Conservation (phyloP, 2,329 filamentous ascomycete genomes). For the Stylonectria norvegica region DNA sequence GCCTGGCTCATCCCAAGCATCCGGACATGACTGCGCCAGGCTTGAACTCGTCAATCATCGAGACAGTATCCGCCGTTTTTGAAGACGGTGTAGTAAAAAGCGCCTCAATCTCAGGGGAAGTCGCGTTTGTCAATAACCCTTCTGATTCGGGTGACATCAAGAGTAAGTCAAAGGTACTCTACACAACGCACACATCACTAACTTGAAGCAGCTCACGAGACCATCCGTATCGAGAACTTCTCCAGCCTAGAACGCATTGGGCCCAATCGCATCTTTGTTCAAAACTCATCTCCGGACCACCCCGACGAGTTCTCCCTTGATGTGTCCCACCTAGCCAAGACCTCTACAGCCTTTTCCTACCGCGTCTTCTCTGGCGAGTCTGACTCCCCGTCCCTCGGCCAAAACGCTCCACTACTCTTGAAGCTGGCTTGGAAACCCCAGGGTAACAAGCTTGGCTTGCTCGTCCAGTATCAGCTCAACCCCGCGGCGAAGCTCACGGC, state of each 20-base stretch:
- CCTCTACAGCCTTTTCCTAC: constrained; percentile 87
- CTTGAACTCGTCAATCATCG: constrained; percentile 83
- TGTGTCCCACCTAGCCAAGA: constrained; percentile 66
- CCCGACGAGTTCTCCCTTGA: constrained; percentile 79
- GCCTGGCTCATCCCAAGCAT: constrained; percentile 68
- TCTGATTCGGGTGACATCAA: constrained; percentile 42
- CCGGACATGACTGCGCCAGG: constrained; percentile 77
- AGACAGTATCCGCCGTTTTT: constrained; percentile 84
- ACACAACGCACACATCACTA: background rate
- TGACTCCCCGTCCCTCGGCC: constrained; percentile 41
- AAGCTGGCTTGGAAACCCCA: constrained; percentile 79
- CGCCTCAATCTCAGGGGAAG: constrained; percentile 77
- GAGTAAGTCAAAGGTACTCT: constrained; percentile 41
- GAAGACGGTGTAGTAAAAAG: constrained; percentile 68
- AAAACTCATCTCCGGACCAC: constrained; percentile 59
- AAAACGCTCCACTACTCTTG: constrained; percentile 69
- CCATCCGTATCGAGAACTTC: constrained; percentile 84
- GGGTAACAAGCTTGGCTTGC: constrained; percentile 78
- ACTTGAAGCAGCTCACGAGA: constrained; percentile 49
- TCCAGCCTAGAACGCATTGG: constrained; percentile 84
- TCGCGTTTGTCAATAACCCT: constrained; percentile 79
- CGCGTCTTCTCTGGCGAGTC: constrained; percentile 69
- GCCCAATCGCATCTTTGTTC: constrained; percentile 87
- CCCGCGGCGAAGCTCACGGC: constrained; percentile 52
- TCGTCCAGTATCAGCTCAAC: constrained; percentile 82